These are phyloP conservation scores for Trichoderma semiorbis DNA, from an alignment of 2,329 filamentous ascomycete species.

Conservation along the genomic window DNA sequence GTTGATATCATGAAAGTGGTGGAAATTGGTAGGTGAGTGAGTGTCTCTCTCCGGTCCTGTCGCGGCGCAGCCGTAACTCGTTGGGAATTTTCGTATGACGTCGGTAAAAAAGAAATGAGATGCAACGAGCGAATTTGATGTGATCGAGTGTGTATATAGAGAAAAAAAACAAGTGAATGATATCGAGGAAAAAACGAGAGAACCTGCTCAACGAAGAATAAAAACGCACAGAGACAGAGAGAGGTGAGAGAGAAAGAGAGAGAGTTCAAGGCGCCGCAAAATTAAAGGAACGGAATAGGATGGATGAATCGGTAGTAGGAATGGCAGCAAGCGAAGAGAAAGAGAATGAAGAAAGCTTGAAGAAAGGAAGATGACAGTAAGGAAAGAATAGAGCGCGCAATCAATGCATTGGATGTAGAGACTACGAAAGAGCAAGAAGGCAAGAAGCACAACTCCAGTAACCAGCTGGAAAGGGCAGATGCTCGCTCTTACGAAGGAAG, in stretches of 20 bases:
- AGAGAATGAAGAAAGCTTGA: neutral
- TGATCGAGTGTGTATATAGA: neutral
- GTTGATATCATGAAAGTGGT: neutral
- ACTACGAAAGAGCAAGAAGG: neutral
- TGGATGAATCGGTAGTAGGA: neutral
- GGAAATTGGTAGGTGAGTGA: neutral
- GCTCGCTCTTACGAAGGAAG: neutral
- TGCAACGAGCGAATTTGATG: neutral
- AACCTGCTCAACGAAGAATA: neutral
- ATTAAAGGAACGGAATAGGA: constrained; percentile 3
- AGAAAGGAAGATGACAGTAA: neutral
- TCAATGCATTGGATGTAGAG: neutral
- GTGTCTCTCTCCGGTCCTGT: neutral
- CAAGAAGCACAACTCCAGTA: constrained; percentile 2
- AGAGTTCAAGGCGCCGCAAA: neutral
- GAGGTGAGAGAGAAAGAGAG: neutral
- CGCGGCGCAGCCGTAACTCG: constrained; percentile 11
- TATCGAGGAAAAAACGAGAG: neutral
- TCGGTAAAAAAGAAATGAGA: neutral
- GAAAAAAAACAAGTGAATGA: neutral
- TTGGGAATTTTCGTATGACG: neutral
- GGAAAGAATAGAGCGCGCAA: neutral
- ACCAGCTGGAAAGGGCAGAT: constrained; percentile 14
- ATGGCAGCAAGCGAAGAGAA: neutral
- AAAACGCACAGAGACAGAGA: neutral